Conservation (phyloP, 1,139 yeast species). For the Diutina mesorugosa region DNA sequence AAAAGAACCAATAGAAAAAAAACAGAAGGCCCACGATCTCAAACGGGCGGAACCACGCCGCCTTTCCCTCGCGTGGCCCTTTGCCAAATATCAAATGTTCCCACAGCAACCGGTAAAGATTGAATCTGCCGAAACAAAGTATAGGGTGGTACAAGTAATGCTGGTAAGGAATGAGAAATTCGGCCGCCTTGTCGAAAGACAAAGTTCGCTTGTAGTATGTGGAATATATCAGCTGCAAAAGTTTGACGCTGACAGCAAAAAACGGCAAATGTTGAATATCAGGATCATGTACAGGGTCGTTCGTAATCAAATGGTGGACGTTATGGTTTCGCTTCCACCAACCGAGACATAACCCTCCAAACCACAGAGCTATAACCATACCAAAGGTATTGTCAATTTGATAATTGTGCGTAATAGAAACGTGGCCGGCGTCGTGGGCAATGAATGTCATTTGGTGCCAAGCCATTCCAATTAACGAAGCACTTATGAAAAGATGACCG, state of each 20-base stretch:
- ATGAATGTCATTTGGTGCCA: conserved; percentile 89
- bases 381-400: conserved; percentile 71
- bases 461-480: conserved; percentile 54
- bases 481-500: conserved; percentile 41
- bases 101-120: conserved; percentile 75
- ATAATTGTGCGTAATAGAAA: conserved; percentile 70
- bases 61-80: conserved; percentile 72
- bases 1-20: conserved; percentile 73
- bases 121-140: conserved; percentile 74
- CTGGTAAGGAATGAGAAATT: conserved; percentile 47
- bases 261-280: conserved; percentile 90
- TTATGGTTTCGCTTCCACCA: conserved; percentile 96
- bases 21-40: conserved; percentile 59
- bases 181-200: conserved; percentile 57
- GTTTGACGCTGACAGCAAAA: conserved; percentile 68
- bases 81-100: conserved; percentile 53
- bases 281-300: conserved; percentile 89
- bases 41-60: conserved; percentile 76
- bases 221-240: conserved; percentile 59
- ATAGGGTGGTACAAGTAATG: conserved; percentile 67
- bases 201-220: conserved; percentile 63
- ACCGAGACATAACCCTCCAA: conserved; percentile 82
- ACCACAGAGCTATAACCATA: conserved; percentile 57
- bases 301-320: conserved; percentile 78
- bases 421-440: conserved; percentile 86